A percentile compares a stretch with the other conserved stretches of the same genome.
Conservation (phyloP, 2,329 filamentous ascomycete genomes). For the Aureobasidium uvarum region DNA sequence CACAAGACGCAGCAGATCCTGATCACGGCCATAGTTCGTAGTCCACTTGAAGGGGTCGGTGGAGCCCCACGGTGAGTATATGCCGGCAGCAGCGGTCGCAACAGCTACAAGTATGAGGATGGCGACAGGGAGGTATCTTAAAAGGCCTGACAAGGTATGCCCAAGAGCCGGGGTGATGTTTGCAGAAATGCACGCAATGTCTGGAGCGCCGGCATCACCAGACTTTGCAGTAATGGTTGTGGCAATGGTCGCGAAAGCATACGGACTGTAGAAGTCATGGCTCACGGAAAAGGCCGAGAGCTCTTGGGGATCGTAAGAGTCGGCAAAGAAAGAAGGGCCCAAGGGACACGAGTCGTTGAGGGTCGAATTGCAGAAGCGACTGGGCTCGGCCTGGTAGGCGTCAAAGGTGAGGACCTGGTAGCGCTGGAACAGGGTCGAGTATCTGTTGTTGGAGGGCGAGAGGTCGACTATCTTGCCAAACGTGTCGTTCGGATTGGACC, state of each 20-base stretch:
- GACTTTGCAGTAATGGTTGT: conserved; percentile 72
- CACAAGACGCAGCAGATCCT: conserved; percentile 84
- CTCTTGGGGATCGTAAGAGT: conserved; percentile 50
- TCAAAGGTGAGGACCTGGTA: conserved; percentile 76
- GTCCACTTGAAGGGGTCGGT: conserved; percentile 91
- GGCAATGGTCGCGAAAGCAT: conserved; percentile 79
- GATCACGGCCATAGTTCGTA: conserved; percentile 95
- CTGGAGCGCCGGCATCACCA: conserved; percentile 62
- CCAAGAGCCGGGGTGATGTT: conserved; percentile 82
- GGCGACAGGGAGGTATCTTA: conserved; percentile 73
- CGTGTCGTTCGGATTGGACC: conserved; percentile 60
- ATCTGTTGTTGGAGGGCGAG: conserved; percentile 57
- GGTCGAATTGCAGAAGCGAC: conserved; percentile 64
- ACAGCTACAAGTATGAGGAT: conserved; percentile 76
- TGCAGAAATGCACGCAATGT: conserved; percentile 78
- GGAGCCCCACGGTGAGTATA: conserved; percentile 92
- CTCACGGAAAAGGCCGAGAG: conserved; percentile 72
- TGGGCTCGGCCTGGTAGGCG: conserved; percentile 57
- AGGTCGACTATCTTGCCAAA: conserved; percentile 75
- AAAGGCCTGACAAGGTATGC: conserved; percentile 60
- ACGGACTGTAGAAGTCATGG: conserved; percentile 75
- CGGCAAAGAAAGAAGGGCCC: conserved; percentile 65
- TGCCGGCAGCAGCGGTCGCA: conserved; percentile 78
- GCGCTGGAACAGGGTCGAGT: conserved; percentile 70
- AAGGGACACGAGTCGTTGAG: conserved; percentile 69